Percentiles rank a stretch among this genome's conserved stretches.
Conservation (phyloP, 805 yeast genomes). For the Saccharomycopsis sp. region DNA sequence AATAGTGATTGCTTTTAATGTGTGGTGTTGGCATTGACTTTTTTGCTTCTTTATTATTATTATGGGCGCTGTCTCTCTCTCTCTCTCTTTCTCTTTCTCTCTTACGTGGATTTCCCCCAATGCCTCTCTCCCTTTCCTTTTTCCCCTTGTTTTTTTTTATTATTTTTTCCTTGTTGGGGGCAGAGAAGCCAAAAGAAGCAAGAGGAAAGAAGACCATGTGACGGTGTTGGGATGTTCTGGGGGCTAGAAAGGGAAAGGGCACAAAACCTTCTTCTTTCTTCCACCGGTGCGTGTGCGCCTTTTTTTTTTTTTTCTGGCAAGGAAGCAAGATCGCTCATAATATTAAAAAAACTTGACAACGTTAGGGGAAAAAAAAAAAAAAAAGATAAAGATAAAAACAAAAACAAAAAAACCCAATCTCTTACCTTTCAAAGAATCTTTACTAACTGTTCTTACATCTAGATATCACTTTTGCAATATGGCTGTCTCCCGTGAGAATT, state of each 20-base stretch:
- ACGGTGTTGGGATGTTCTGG: too few relatives aligned
- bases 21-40: not conserved
- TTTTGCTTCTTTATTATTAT: too few relatives aligned
- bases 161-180: too few relatives aligned
- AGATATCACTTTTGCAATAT: conserved; percentile 31
- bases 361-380: conserved; percentile 4
- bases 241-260: too few relatives aligned
- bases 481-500: conserved; percentile 92
- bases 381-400: conserved; percentile 2
- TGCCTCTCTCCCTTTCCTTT: conserved; percentile 1
- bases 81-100: conserved; percentile 4
- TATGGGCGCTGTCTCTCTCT: not conserved
- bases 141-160: not conserved
- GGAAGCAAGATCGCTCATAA: too few relatives aligned
- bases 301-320: too few relatives aligned
- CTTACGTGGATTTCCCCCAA: not conserved
- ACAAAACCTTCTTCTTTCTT: too few relatives aligned
- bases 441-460: not conserved
- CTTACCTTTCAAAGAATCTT: not conserved
- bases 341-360: too few relatives aligned
- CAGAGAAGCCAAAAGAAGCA: too few relatives aligned
- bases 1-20: too few relatives aligned
- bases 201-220: too few relatives aligned
- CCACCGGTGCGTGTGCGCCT: too few relatives aligned
- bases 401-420: not conserved